Evolutionary conservation across 495 filamentous ascomycete species (phyloP).

Genomic region (Penicillium robsamsonii): DNA sequence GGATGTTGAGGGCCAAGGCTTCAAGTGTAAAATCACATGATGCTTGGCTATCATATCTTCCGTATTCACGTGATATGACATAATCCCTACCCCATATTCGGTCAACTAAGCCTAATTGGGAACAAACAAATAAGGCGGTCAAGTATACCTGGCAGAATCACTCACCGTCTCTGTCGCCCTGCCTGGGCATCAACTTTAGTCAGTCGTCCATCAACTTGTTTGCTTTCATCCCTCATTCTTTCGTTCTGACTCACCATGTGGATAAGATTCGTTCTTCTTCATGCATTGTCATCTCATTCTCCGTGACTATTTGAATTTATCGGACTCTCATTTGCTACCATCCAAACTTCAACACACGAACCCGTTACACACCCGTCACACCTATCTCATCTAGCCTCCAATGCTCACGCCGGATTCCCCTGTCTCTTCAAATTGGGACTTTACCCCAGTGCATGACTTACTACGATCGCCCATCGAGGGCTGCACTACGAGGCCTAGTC

Average conservation of each 20-base stretch:
- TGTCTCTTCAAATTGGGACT: conserved; percentile 44
- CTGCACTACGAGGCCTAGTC: conserved; percentile 13
- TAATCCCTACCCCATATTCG: background rate
- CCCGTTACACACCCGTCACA: background rate
- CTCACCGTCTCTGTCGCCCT: conserved; percentile 17
- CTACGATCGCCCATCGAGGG: conserved; percentile 39
- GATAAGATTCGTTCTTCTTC: background rate
- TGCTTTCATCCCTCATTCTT: background rate
- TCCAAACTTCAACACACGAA: background rate
- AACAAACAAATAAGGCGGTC: conserved; percentile 17
- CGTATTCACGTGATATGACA: background rate
- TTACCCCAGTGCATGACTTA: conserved; percentile 49
- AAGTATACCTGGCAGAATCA: background rate
- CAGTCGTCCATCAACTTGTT: background rate
- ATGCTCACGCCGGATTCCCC: conserved; percentile 19
- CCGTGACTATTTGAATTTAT: background rate
- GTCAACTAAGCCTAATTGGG: background rate
- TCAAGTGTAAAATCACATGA: background rate
- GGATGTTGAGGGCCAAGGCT: background rate
- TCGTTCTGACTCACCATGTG: conserved; percentile 9
- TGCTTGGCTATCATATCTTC: too few relatives aligned
- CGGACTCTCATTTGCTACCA: background rate
- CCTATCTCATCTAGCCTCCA: conserved; percentile 12
- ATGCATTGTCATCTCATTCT: conserved; percentile 1
- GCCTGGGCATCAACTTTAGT: background rate